Base-by-base conservation (phyloP, 495 filamentous ascomycete genomes). In the Pyrenula massariospora region DNA sequence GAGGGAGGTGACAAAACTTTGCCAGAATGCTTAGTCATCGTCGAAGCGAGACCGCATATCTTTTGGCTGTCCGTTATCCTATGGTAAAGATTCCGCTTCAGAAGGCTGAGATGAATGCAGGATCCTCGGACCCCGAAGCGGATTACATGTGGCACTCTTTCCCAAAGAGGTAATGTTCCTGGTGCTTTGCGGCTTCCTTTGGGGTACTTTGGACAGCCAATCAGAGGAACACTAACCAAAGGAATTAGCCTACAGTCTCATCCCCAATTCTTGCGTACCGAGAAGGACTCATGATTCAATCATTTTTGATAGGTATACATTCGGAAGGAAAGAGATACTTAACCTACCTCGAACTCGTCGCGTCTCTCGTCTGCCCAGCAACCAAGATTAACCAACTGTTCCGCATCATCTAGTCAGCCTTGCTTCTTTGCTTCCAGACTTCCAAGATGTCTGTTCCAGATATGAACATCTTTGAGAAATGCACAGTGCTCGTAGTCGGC, bases 401-500 rank as follows among this genome's bases (percentile, higher is more conserved):
- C 31, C 15, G 15, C 15, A 42, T 15, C 5, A 42, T 5, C 31
- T 8, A 42, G 31, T 15, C 31, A 42, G 31, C 15, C 31, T 42
- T 42, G 15, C 5, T 15, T 8, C 15, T 8, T 42, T 42, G 31
- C 15, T 15, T 8, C 31, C 15, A 5, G 31, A 42, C n/a, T n/a
- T n/a, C 8, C 31, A 42, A 42, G 15, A 42, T 42, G 31, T 42
- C 31, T 42, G 31, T 42, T 15, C 31, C 31, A 42, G 31, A 42
- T 42, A 42, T 5, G 31, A 42, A 52, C 10, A 58, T 74, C 50
- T 72, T 72, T 0, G 23, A 54, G 23, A 54, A 64, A 24, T 67
- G 58, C 49, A 70, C 65, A 0, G 70, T 79, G 3, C 65, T 79
- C 0, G 71, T 79, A 2, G 51, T 76, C 0, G 75, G 75, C 25